Conservation (phyloP, 441 rosid species). For the Lepidium campestre region DNA sequence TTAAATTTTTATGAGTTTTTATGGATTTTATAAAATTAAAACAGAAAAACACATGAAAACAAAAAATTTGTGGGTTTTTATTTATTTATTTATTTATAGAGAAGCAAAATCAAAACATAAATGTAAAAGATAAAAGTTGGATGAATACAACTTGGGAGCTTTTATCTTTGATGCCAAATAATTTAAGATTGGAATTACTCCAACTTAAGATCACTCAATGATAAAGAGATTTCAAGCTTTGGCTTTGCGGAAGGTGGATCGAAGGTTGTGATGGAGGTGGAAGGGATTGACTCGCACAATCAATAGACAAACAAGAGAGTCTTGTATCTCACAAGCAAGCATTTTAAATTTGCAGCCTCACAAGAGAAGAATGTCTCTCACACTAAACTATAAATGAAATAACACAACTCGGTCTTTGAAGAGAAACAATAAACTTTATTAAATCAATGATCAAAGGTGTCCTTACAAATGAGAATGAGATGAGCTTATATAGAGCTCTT, state of each 20-base stretch:
- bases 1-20: no score
- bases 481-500: no score
- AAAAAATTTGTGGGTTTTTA: no score
- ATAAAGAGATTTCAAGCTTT: neutral
- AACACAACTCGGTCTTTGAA: neutral
- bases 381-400: neutral
- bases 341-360: neutral
- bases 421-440: neutral
- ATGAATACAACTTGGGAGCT: no score
- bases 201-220: neutral
- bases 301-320: neutral
- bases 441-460: no score
- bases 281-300: neutral
- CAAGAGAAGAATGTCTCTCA: neutral
- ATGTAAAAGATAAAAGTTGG: no score
- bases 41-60: no score
- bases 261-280: neutral
- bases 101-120: no score
- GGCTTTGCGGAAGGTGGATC: neutral
- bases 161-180: no score
- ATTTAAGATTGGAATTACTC: neutral
- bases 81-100: no score
- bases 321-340: neutral
- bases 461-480: no score
- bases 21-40: no score